These are phyloP conservation scores for Allium cepa DNA, from an alignment of 106 monocot genomes.

Conservation along the genomic window DNA sequence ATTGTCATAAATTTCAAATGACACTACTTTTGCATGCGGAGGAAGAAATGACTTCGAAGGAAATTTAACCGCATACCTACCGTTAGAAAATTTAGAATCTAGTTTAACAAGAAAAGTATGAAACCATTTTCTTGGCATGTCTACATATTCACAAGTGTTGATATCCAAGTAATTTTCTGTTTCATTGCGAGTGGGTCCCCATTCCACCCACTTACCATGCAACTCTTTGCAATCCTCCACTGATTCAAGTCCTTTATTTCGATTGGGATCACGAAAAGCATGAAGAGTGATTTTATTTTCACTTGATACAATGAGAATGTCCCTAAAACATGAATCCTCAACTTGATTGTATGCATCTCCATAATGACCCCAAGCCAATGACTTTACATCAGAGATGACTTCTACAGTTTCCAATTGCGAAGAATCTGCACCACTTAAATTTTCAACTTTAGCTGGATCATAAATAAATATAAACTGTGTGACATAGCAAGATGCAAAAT, in stretches of 20 bases:
- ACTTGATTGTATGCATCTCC: conserved; percentile 40
- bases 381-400: conserved; percentile 58
- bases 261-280: conserved; percentile 33
- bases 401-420: conserved; percentile 18
- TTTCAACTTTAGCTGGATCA: not conserved
- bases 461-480: not conserved
- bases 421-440: conserved; percentile 10
- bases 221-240: conserved; percentile 14
- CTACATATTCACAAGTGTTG: conserved; percentile 3
- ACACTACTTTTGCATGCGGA: conserved; percentile 51
- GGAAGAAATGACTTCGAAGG: conserved; percentile 57
- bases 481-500: not conserved
- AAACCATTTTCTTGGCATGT: conserved; percentile 33
- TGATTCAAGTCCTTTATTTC: conserved; percentile 8
- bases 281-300: conserved; percentile 54
- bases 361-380: conserved; percentile 69
- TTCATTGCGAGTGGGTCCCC: conserved; percentile 41
- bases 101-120: conserved; percentile 37
- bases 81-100: conserved; percentile 22
- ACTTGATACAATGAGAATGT: conserved; percentile 59
- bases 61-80: conserved; percentile 39
- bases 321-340: conserved; percentile 41
- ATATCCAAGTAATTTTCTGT: conserved; percentile 5
- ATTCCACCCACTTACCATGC: conserved; percentile 69
- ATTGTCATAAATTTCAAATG: conserved; percentile 53